phyloP scores from a whole-genome alignment of 306 rosid genomes.

The Cyclanthera cordifolia region DNA sequence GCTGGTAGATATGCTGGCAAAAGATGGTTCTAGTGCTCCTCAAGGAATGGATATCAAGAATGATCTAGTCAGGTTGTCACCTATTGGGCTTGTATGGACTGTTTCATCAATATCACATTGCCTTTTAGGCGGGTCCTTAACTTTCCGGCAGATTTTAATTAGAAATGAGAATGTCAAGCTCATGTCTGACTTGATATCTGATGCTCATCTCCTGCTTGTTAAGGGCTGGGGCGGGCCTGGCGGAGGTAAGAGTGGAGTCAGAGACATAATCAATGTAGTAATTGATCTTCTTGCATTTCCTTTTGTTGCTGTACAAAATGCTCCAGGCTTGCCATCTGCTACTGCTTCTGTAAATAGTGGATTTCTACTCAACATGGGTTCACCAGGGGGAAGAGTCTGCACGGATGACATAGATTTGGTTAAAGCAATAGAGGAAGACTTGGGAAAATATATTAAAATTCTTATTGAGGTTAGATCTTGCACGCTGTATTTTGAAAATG shows the following conservation, averaged over 20 bases:
- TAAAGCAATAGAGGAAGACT: slow-evolving; percentile 76
- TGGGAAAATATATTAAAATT: slow-evolving; percentile 67
- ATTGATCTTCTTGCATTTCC: slow-evolving; percentile 87
- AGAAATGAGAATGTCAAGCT: slow-evolving; percentile 57
- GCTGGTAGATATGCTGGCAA: slow-evolving; percentile 52
- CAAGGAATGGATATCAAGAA: slow-evolving; percentile 31
- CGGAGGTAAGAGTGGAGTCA: slow-evolving; percentile 67
- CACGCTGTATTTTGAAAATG: background rate
- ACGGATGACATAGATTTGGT: slow-evolving; percentile 65
- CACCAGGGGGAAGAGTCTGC: slow-evolving; percentile 71
- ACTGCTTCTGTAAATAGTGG: slow-evolving; percentile 84
- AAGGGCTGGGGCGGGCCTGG: slow-evolving; percentile 80
- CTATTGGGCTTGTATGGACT: slow-evolving; percentile 72
- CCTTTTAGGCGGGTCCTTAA: slow-evolving; percentile 62
- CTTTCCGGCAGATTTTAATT: slow-evolving; percentile 64
- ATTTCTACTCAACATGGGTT: slow-evolving; percentile 67
- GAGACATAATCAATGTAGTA: slow-evolving; percentile 51
- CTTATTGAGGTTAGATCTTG: slow-evolving; percentile 61
- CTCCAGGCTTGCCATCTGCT: slow-evolving; percentile 68
- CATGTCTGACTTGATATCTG: slow-evolving; percentile 52
- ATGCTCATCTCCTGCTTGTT: slow-evolving; percentile 59
- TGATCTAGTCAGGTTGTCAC: slow-evolving; percentile 69
- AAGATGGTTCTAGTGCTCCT: slow-evolving; percentile 28
- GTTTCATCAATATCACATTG: slow-evolving; percentile 64
- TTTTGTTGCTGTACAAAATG: slow-evolving; percentile 80